Percentiles rank a stretch among this genome's conserved stretches.
These are phyloP conservation scores for Plasmodium vinckei DNA, from an alignment of 169 alveolate species.

Conservation along the genomic window DNA sequence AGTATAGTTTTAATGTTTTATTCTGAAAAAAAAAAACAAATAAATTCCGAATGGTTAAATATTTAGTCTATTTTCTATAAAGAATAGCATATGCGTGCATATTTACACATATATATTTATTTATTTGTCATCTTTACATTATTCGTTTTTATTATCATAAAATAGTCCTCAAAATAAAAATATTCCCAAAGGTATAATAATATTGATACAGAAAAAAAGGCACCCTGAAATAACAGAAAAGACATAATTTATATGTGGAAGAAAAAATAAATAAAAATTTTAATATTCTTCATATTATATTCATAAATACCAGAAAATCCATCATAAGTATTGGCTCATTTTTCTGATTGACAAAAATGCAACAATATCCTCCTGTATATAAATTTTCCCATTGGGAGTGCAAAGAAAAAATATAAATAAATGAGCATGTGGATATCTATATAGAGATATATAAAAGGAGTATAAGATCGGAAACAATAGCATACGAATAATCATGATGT, in stretches of 20 bases:
- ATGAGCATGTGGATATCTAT: neutral
- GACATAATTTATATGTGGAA: neutral
- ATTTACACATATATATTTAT: neutral
- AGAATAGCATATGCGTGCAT: too few species aligned
- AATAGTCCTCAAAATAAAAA: conserved; percentile 39
- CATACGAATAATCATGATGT: too few species aligned
- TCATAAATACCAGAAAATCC: conserved; percentile 18
- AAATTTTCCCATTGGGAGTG: neutral
- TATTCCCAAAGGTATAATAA: conserved; percentile 26
- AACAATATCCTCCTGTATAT: conserved; percentile 50
- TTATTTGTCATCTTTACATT: conserved; percentile 11
- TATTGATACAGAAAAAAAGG: conserved; percentile 46
- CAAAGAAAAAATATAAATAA: neutral
- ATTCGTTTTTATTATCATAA: conserved; percentile 49
- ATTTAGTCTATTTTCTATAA: neutral
- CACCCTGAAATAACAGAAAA: conserved; percentile 15
- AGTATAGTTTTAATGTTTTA: conserved; percentile 14
- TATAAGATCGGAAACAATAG: too few species aligned
- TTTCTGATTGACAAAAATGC: conserved; percentile 58
- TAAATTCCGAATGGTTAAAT: neutral
- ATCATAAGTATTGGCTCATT: conserved; percentile 63
- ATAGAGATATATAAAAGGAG: too few species aligned
- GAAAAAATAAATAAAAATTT: neutral
- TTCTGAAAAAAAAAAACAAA: conserved; percentile 13
- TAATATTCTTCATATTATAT: neutral